Base-by-base conservation (phyloP, 1,284 basidiomycete genomes). In the Cutaneotrichosporon sp. region DNA sequence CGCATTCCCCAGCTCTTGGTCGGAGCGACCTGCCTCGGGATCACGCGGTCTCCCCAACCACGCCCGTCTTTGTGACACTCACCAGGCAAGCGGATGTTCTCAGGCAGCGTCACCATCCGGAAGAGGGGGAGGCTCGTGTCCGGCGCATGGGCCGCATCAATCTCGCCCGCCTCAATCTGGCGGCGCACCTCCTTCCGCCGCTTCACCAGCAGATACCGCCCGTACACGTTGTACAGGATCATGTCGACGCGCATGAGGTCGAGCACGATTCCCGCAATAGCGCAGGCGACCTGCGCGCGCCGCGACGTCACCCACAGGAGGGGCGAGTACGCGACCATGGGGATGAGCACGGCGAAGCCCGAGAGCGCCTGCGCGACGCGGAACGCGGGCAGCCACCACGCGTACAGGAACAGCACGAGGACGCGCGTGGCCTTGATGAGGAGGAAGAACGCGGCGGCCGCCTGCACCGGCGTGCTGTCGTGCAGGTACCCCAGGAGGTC, bases 281-380 rank as follows among this genome's bases (percentile, higher is more conserved):
- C 70, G 18, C 76, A 62, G 25, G 66, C 62, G 50, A 77, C 69
- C 43, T 75, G 71, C 9, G 69, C 65, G 2, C 42, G 59, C 25
- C 69, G 65, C 31, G 63, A 63, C 3, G 57, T 69, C 14, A 76
- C 73, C 66, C 70, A 77, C 25, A 77, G 62, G 3, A 78, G 65
- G 2, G 77, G 77, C 69, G 78, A 60, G 63, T 78, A 79, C 14
- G 79, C 62, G 20, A 71, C 70, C 67, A 76, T 72, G 45, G 78
- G 72, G 46, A 78, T 25, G 5, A 75, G 52, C 13, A 73, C 71
- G 2, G 72, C 72, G 2, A 67, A 20, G 3, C 63, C 70, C n/a
- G 62, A 59, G 9, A 72, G 51, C 46, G 72, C 59, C 51, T 77
- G 72, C 0, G 74, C 43, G 1, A 31, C n/a, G 33, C 78, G 68